These are phyloP conservation scores for Platanthera guangdongensis DNA, from an alignment of 106 monocot species.

Conservation along the genomic window DNA sequence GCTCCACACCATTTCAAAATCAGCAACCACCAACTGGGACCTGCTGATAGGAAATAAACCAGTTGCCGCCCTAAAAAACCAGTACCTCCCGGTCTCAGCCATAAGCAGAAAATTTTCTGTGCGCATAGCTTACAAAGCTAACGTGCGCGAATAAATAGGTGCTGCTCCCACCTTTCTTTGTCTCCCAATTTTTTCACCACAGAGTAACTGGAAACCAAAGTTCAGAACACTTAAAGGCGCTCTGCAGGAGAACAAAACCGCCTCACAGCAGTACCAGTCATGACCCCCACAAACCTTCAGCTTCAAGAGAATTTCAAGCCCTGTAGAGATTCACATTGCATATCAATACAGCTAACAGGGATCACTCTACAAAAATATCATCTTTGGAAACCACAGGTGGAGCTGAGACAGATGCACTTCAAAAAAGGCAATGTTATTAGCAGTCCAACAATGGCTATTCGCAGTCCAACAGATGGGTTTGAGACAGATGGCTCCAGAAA, in stretches of 20 bases:
- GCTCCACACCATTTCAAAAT: not conserved
- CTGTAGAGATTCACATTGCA: not conserved
- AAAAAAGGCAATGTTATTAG: too few relatives aligned
- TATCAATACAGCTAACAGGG: too few relatives aligned
- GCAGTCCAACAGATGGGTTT: too few relatives aligned
- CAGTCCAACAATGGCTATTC: too few relatives aligned
- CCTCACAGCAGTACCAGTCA: not conserved
- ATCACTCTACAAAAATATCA: too few relatives aligned
- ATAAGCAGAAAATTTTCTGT: not conserved
- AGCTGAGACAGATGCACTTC: too few relatives aligned
- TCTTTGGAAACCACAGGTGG: too few relatives aligned
- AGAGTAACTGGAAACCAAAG: constrained; percentile 1
- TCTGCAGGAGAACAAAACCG: not conserved
- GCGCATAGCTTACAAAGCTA: too few relatives aligned
- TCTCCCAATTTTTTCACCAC: not conserved
- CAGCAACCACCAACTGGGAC: not conserved
- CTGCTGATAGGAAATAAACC: not conserved
- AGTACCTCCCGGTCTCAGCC: not conserved
- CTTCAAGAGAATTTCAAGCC: not conserved
- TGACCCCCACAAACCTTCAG: not conserved
- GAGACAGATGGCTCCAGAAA: too few relatives aligned
- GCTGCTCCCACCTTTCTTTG: too few relatives aligned
- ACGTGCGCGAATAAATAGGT: too few relatives aligned
- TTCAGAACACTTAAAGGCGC: not conserved
- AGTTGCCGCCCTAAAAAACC: too few relatives aligned